Base-by-base conservation (phyloP, 176 grass and related monocot genomes). In the Rhynchospora breviuscula region DNA sequence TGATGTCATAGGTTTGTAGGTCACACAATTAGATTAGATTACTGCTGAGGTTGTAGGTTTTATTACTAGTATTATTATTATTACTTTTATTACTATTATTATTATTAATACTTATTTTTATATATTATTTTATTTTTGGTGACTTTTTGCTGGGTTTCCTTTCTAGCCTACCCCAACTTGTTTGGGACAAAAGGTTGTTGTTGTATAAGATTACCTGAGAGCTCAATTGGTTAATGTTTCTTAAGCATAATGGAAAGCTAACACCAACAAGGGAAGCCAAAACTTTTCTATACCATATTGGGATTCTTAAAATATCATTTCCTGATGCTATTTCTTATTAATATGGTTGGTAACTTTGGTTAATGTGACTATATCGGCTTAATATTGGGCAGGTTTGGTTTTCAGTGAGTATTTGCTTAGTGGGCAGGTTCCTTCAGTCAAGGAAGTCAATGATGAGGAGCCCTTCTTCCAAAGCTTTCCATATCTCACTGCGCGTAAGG, bases 341-440 rank as follows among this genome's bases (percentile, higher is more conserved):
- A 52, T 59, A 87, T 57, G 71, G 35, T 40, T 40, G 1, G 2
- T 40, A 40, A 5, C 35, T 54, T 89, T 22, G 23, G 33, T 82
- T 14, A 48, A 52, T 72, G 13, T 84, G n/a, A 40, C 49, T 85
- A 54, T 81, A 5, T 66, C 46, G 15, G 56, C 47, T 67, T 47
- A 8, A 81, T 80, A 4, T 72, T 70, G 44, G 21, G 29, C 84
- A 98, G 96, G 86, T 90, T 90, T 98, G 85, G 84, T 98, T 25
- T 98, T 98, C 82, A 93, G 89, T 86, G 92, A 98, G 83, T 98
- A 98, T 91, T 73, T 98, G 19, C 79, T 95, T 74, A 98, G 92
- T 80, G 96, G 96, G 66, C 91, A 95, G 84, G 71, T 98, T 91
- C 93, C 96, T 90, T 86, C 86, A 5, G 79, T 95, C 46, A 95